Conservation (phyloP, 371 early-diverging fungal species). For the Syncephalastrum monosporum region DNA sequence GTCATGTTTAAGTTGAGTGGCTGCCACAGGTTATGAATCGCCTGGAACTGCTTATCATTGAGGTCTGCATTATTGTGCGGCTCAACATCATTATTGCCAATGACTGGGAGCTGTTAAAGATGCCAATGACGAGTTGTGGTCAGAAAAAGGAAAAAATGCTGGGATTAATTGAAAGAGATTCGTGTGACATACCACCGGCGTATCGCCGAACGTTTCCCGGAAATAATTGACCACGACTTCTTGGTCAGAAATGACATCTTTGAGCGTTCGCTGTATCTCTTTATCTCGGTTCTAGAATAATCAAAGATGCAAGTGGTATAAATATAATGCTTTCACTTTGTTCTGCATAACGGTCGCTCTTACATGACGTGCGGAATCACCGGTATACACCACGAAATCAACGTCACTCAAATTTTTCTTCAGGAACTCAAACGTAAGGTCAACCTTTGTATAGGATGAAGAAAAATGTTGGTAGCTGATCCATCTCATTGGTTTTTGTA, state of each 20-base stretch:
- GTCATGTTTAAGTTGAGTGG: slow-evolving; percentile 18
- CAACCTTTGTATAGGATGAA: slow-evolving; percentile 10
- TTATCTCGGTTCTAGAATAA: slow-evolving; percentile 25
- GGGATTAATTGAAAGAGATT: neutral
- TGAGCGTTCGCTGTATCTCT: slow-evolving; percentile 10
- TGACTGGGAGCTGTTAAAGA: slow-evolving; percentile 25
- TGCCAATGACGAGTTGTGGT: neutral
- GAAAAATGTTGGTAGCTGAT: neutral
- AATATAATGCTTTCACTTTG: neutral
- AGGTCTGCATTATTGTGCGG: slow-evolving; percentile 10
- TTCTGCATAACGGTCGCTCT: neutral
- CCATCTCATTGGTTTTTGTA: neutral
- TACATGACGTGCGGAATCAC: slow-evolving; percentile 32
- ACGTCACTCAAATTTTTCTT: slow-evolving; percentile 16
- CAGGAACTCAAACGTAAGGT: slow-evolving; percentile 33
- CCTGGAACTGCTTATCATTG: slow-evolving; percentile 12
- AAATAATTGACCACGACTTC: slow-evolving; percentile 22
- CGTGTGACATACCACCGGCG: slow-evolving; percentile 16
- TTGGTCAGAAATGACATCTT: slow-evolving; percentile 21
- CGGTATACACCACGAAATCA: slow-evolving; percentile 47
- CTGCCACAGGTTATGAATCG: slow-evolving; percentile 17
- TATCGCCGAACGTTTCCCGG: slow-evolving; percentile 17
- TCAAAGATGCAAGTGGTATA: slow-evolving; percentile 4
- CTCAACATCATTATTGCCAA: slow-evolving; percentile 41
- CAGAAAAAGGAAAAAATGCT: neutral